Conservation (phyloP, 805 yeast genomes). For the Saturnispora gosingensis region DNA sequence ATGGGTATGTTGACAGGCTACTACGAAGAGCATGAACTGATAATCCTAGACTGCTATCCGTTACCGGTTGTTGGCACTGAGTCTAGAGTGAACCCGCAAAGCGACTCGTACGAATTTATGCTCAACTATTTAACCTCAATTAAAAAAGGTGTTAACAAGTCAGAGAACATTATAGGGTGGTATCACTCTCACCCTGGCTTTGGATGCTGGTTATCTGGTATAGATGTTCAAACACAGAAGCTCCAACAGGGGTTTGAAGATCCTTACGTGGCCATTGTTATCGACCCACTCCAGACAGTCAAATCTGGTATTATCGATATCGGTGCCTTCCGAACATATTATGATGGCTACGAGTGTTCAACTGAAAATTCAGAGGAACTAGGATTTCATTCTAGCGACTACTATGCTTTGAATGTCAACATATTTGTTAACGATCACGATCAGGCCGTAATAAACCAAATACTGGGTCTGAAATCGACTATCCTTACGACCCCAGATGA, state of each 20-base stretch:
- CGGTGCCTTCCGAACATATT: constrained; percentile 78
- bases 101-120: constrained; percentile 93
- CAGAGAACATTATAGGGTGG: constrained; percentile 89
- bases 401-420: constrained; percentile 57
- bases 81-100: constrained; percentile 88
- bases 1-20: constrained; percentile 95
- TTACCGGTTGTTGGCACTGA: constrained; percentile 96
- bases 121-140: constrained; percentile 62
- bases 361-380: constrained; percentile 32
- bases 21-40: constrained; percentile 39
- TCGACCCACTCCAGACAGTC: constrained; percentile 69
- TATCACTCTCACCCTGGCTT: constrained; percentile 96
- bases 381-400: constrained; percentile 62
- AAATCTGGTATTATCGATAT: constrained; percentile 63
- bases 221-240: constrained; percentile 83
- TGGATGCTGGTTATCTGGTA: constrained; percentile 92
- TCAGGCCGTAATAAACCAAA: constrained; percentile 31
- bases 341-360: constrained; percentile 16
- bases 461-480: neutral
- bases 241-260: constrained; percentile 85
- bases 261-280: constrained; percentile 81
- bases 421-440: constrained; percentile 50
- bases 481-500: neutral
- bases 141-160: constrained; percentile 35
- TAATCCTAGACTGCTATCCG: constrained; percentile 74